Base-by-base conservation (phyloP, 371 early-diverging fungal genomes). In the Entomophthora muscae region DNA sequence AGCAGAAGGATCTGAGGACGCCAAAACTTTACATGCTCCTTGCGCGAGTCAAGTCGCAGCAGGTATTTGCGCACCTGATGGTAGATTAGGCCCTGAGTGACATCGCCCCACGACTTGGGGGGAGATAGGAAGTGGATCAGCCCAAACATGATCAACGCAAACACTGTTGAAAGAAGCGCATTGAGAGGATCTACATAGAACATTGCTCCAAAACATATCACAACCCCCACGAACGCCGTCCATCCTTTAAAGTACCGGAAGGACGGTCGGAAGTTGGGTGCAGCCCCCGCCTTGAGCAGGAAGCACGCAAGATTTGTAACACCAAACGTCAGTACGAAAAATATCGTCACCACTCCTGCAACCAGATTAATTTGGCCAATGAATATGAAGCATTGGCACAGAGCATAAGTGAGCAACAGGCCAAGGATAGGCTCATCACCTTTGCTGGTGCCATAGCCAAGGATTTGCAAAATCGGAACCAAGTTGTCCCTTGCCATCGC, bases 1-100 rank as follows among this genome's bases (percentile, higher is more conserved):
- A 80, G 66, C 2, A 83, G 69, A 63, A 83, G 63, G 52, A 81
- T 80, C 67, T 82, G 82, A 3, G 83, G 83, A 32, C 84, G 64
- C 84, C 84, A 83, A 61, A 75, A 79, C 68, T 83, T 83, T 70
- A 83, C 78, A 57, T 82, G 78, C 32, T 78, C 79, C 63, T 78
- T 79, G 51, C 77, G 72, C 21, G 70, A 56, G 52, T 83, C 83
- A 53, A 83, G 70, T 17, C 79, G 72, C 26, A 83, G 70, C 64
- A 83, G 66, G 65, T 76, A 82, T 66, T 82, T 83, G 67, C 84
- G 77, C 32, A 83, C 83, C 65, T 83, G 84, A 65, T 83, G 84
- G 66, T 82, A 83, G 60, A 83, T 80, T 61, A 83, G 68, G 33
- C 73, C 72, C 66, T 80, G 82, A 0, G 77, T 76, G 5, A 83